These are phyloP conservation scores for Sporothrix inflata DNA, from an alignment of 2,329 filamentous ascomycete species.

Conservation along the genomic window DNA sequence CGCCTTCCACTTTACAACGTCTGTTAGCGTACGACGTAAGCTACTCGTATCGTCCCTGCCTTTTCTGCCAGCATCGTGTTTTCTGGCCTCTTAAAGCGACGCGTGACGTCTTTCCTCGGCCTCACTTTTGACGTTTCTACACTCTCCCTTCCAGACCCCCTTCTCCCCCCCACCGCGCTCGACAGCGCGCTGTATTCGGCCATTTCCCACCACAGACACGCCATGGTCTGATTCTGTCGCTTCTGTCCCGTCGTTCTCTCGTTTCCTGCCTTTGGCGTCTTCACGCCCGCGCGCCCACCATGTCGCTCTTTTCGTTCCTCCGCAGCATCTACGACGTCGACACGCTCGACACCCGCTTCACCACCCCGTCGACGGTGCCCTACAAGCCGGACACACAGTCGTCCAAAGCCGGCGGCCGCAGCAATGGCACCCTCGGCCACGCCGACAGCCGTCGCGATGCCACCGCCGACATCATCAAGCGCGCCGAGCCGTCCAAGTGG, in stretches of 20 bases:
- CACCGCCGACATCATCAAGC: conserved; percentile 36
- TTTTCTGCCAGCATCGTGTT: conserved; percentile 12
- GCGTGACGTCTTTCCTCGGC: conserved; percentile 22
- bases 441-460: conserved; percentile 14
- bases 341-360: conserved; percentile 54
- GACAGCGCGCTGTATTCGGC: not conserved
- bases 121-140: not conserved
- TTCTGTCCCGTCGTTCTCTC: not conserved
- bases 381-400: conserved; percentile 58
- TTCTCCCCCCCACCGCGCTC: not conserved
- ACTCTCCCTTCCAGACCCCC: not conserved
- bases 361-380: conserved; percentile 69
- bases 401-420: not conserved
- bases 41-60: not conserved
- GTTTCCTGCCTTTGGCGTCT: not conserved
- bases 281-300: conserved; percentile 23
- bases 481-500: conserved; percentile 73
- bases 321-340: conserved; percentile 55
- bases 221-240: conserved; percentile 25
- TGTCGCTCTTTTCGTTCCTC: conserved; percentile 50
- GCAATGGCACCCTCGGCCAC: conserved; percentile 48
- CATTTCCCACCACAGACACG: not conserved
- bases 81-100: conserved; percentile 1
- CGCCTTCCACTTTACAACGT: not conserved
- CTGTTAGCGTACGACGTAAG: not conserved